phyloP scores from a whole-genome alignment of 257 asterid genomes.

The Solanum pinnatisectum region DNA sequence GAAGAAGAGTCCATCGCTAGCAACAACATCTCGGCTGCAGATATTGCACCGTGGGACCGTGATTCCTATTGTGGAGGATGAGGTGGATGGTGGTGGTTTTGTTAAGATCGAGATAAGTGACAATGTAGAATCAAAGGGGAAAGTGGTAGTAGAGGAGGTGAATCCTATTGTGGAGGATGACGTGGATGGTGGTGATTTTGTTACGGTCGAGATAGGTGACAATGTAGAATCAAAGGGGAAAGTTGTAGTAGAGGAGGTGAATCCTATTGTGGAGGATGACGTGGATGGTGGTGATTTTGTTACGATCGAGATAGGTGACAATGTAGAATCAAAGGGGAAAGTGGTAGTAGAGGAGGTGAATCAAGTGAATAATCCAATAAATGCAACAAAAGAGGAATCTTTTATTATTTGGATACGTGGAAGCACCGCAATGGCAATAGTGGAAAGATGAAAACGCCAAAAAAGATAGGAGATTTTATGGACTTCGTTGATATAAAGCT shows the following conservation, averaged over 20 bases:
- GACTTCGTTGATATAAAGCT: background rate
- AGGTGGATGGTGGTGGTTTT: background rate
- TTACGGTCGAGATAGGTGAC: background rate
- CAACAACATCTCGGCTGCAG: background rate
- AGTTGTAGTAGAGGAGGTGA: background rate
- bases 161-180: background rate
- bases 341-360: background rate
- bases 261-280: background rate
- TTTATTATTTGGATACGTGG: background rate
- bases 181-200: background rate
- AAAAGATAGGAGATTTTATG: background rate
- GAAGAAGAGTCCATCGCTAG: accelerated
- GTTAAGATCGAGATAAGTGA: background rate
- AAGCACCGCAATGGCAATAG: background rate
- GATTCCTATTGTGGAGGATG: background rate
- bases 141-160: background rate
- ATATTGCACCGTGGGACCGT: background rate
- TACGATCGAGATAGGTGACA: background rate
- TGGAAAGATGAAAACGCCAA: background rate
- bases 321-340: background rate
- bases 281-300: background rate
- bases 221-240: background rate
- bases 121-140: background rate
- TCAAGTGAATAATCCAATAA: background rate
- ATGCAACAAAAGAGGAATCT: background rate